Evolutionary conservation across 805 yeast genomes (phyloP), one percentile per base, ranked within the genome.

Genomic region (Tetrapisispora nanseiensis): DNA sequence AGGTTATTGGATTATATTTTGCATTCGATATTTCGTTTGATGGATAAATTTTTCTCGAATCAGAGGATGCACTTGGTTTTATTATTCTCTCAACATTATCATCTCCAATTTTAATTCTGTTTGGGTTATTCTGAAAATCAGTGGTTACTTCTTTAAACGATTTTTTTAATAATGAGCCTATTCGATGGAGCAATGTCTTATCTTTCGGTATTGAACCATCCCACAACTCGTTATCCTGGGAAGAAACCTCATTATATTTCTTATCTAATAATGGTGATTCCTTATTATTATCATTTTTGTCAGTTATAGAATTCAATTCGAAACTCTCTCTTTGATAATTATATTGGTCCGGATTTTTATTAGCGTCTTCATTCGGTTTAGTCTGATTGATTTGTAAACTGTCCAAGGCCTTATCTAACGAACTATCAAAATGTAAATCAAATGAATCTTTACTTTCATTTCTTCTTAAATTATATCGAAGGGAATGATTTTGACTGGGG

Each of bases 1-100:
- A 92, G 1, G 95, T 79, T 29, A 86, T 60, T 2, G 92, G 85
- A 51, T 85, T 85, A 65, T 92, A 92, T 63, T 89, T 90, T 18
- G 98, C 97, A 62, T 92, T 92, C 35, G 95, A 84, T 11, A 92
- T 75, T 6, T 92, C 84, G 59, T 92, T 92, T 11, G 26, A 24
- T 5, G 42, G 33, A 19, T 39, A 39, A 30, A 13, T 7, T 8
- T n/a, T 54, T 36, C 51, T 52, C 33, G 54, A 54, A 13, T 56
- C 43, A 9, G 61, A 61, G 1, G 70, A 65, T 26, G 67, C 59
- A 18, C 64, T 65, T 3, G 72, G 72, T 46, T 66, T 66, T 4
- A 39, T 62, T 28, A 64, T 65, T 50, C 74, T 59, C 46, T 68
- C 71, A 2, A 52, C 45, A 46, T 61, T 56, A 32, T 56, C 51